Evolutionary conservation across 768 basidiomycete genomes (phyloP).

Genomic region (Piloderma croceum): DNA sequence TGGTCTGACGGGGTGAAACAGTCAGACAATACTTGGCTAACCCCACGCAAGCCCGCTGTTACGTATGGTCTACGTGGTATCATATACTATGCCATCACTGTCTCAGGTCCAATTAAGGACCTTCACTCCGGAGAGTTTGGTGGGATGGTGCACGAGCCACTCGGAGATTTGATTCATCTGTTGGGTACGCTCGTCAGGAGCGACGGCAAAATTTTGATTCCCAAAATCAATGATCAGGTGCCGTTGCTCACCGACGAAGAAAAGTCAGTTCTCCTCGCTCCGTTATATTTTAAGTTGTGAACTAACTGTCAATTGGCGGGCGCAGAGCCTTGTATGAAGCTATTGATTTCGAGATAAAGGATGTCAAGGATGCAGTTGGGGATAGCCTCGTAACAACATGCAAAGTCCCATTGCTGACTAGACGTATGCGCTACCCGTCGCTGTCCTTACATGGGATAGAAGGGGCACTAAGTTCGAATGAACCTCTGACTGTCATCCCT

Average conservation of each 20-base stretch:
- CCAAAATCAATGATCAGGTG: conserved; percentile 85
- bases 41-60: conserved; percentile 69
- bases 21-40: conserved; percentile 95
- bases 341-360: conserved; percentile 66
- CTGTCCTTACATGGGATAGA: conserved; percentile 94
- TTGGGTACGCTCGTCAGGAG: conserved; percentile 82
- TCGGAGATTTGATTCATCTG: conserved; percentile 85
- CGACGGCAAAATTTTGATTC: conserved; percentile 78
- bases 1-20: conserved; percentile 20
- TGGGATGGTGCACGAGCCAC: conserved; percentile 79
- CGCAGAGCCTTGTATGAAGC: conserved; percentile 61
- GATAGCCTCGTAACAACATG: conserved; percentile 67
- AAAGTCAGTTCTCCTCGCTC: conserved; percentile 37
- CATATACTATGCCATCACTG: conserved; percentile 75
- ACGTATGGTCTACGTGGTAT: conserved; percentile 90
- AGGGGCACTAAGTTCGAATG: conserved; percentile 82
- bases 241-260: conserved; percentile 68
- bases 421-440: conserved; percentile 85
- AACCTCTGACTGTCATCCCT: conserved; percentile 91
- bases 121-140: conserved; percentile 90
- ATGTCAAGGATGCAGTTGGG: conserved; percentile 76
- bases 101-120: conserved; percentile 81
- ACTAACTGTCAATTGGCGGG: conserved; percentile 1
- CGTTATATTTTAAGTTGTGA: conserved; percentile 3
- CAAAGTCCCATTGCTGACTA: conserved; percentile 82